These are phyloP conservation scores for Fraxinus paxiana DNA, from an alignment of 305 asterid genomes.

Conservation along the genomic window DNA sequence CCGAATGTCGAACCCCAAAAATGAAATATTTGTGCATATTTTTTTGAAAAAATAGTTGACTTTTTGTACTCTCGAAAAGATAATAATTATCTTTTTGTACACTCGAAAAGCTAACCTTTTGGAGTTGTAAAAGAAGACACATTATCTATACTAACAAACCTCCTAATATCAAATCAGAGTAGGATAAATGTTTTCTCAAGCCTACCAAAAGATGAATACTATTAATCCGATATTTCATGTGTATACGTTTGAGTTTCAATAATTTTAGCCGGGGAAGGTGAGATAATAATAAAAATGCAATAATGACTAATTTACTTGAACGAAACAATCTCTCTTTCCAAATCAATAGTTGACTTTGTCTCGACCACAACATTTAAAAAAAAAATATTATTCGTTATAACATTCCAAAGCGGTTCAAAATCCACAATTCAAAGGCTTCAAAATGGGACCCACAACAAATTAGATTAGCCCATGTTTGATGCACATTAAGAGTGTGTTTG, in stretches of 20 bases:
- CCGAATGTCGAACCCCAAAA: no score
- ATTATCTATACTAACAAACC: neutral
- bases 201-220: conserved; percentile 6
- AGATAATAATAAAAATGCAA: neutral
- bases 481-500: no score
- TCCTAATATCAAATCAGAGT: neutral
- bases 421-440: neutral
- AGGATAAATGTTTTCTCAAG: neutral
- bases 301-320: neutral
- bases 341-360: neutral
- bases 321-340: neutral
- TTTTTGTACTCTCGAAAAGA: neutral
- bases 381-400: no score
- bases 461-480: no score
- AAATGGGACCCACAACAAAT: neutral
- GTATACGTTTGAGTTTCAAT: neutral
- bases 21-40: no score
- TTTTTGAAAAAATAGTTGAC: no score
- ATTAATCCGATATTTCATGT: neutral
- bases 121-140: neutral
- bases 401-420: neutral
- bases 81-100: neutral
- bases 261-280: neutral
- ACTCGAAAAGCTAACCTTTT: neutral
- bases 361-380: neutral